Evolutionary conservation across 2,329 filamentous ascomycete species (phyloP).

Genomic region (Venturiaceae sp.): DNA sequence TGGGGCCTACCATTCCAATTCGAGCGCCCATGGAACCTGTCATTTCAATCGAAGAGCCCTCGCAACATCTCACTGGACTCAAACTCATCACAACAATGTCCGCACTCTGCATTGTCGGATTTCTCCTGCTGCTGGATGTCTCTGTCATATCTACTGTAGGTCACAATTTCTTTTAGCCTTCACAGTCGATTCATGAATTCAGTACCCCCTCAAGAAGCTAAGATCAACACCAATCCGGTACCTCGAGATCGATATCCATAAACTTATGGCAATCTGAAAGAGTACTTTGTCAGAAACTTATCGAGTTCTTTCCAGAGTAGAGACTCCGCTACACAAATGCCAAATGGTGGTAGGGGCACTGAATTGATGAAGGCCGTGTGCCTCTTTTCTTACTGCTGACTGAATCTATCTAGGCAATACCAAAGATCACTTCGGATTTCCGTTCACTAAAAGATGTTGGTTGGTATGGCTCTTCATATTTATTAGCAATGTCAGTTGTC

Average conservation of each 20-base stretch:
- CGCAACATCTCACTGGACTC: not conserved
- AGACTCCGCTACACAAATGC: too few species aligned
- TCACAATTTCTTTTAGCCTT: not conserved
- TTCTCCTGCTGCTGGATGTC: constrained; percentile 16
- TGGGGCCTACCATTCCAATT: too few species aligned
- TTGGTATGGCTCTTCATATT: constrained; percentile 34
- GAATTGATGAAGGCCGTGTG: too few species aligned
- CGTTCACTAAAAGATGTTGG: constrained; percentile 28
- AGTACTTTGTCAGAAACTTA: too few species aligned
- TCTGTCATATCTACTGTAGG: constrained; percentile 19
- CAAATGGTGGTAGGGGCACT: too few species aligned
- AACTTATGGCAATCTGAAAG: too few species aligned
- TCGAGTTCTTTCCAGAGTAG: too few species aligned
- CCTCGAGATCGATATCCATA: too few species aligned
- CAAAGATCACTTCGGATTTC: constrained; percentile 30
- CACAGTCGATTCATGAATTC: not conserved
- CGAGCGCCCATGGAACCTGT: not conserved
- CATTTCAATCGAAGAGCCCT: not conserved
- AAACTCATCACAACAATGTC: constrained; percentile 12
- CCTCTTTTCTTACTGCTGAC: too few species aligned
- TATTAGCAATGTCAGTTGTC: too few species aligned
- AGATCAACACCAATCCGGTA: too few species aligned
- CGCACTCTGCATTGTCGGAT: constrained; percentile 15
- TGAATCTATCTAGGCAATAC: constrained; percentile 23
- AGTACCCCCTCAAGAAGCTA: too few species aligned